Evolutionary conservation across 192 early-diverging fungal species (phyloP), one percentile per base, ranked within the genome.

Genomic region (Piromyces sp.): DNA sequence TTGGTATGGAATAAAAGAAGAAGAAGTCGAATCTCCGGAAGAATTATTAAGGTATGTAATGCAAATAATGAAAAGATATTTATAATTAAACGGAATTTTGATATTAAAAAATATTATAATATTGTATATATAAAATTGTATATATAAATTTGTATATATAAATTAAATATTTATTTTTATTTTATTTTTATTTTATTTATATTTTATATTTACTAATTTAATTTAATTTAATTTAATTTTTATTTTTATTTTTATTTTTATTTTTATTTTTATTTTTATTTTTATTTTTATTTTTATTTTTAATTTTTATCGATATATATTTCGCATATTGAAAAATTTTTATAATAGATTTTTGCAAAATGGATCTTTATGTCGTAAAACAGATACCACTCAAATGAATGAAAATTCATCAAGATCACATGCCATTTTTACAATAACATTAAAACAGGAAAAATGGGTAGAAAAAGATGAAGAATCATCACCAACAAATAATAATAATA

Each of bases 301-400:
- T n/a, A n/a, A n/a, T n/a, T n/a, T n/a, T n/a, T n/a, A n/a, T n/a
- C n/a, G n/a, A n/a, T n/a, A n/a, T n/a, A n/a, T n/a, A n/a, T n/a
- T n/a, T n/a, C n/a, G n/a, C n/a, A n/a, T n/a, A n/a, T n/a, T n/a
- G n/a, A n/a, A n/a, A n/a, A n/a, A n/a, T n/a, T 22, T 22, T 79
- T 80, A 30, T 5, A 30, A 29, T 79, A 89, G 86, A 13, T 84
- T 91, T 81, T 88, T 96, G 19, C 84, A 88, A 17, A 88, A 89
- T 81, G 96, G 95, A 42, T 92, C 93, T n/a, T 88, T 88, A 79
- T 91, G 92, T 78, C 89, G 97, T 79, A 94, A 94, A 79, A 98
- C 96, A 1, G 93, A 94, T 30, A 90, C 96, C n/a, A 99, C 98
- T 30, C 94, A 96, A 42, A 98, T 98, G 97, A 99, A 99, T 87